These are phyloP conservation scores for Teratosphaeriaceae sp. DNA, from an alignment of 2,329 filamentous ascomycete species.

Conservation along the genomic window DNA sequence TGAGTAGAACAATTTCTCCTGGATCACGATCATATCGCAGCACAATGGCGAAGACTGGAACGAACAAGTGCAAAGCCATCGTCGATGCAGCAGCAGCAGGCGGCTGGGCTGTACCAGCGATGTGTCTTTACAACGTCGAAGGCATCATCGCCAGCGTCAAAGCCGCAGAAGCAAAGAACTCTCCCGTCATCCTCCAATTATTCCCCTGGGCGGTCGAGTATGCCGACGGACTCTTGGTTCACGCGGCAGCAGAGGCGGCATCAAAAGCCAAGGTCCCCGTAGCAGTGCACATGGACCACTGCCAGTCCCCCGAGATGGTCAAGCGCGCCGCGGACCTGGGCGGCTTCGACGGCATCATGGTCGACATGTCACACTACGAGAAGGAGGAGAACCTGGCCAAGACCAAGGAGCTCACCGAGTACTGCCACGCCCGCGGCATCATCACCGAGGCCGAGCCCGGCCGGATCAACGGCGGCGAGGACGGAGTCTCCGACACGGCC, in stretches of 20 bases:
- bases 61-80: constrained; percentile 23
- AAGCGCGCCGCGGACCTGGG: constrained; percentile 21
- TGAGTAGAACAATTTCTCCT: no score
- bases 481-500: constrained; percentile 62
- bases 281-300: constrained; percentile 42
- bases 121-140: constrained; percentile 51
- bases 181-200: constrained; percentile 63
- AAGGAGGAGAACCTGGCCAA: constrained; percentile 61
- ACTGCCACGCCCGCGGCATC: constrained; percentile 60
- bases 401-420: constrained; percentile 57
- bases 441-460: constrained; percentile 66
- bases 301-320: constrained; percentile 38
- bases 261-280: constrained; percentile 36
- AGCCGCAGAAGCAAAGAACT: constrained; percentile 60
- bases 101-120: constrained; percentile 24
- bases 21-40: no score
- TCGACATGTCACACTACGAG: constrained; percentile 68
- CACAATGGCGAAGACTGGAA: constrained; percentile 3
- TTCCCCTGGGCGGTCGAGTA: constrained; percentile 69
- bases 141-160: constrained; percentile 61
- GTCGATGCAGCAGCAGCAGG: constrained; percentile 23
- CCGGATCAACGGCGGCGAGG: constrained; percentile 65
- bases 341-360: constrained; percentile 65
- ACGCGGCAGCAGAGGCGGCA: constrained; percentile 39
- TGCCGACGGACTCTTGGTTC: constrained; percentile 44